Conservation (phyloP, 768 basidiomycete species). For the Tylopilus subfusipes region DNA sequence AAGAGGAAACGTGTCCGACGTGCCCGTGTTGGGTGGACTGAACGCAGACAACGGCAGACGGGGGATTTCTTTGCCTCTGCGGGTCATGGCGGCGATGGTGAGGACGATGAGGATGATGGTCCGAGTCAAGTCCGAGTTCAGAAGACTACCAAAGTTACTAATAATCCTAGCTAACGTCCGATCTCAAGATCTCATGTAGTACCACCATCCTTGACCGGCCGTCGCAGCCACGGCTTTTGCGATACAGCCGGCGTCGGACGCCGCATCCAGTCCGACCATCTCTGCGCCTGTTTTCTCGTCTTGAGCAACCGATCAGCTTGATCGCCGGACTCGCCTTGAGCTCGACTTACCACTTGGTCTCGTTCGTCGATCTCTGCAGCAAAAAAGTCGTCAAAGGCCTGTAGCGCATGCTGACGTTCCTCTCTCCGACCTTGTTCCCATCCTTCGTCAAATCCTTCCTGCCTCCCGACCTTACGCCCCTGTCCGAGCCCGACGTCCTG, state of each 20-base stretch:
- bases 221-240: conserved; percentile 22
- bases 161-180: background rate
- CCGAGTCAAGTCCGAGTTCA: no score
- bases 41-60: conserved; percentile 75
- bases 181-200: background rate
- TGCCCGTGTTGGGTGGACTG: conserved; percentile 63
- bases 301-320: conserved; percentile 15
- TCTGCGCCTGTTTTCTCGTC: conserved; percentile 22
- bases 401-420: conserved; percentile 51
- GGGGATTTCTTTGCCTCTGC: conserved; percentile 66
- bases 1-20: conserved; percentile 62
- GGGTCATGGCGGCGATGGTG: conserved; percentile 27
- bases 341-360: conserved; percentile 24
- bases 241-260: conserved; percentile 1
- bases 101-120: conserved; percentile 21
- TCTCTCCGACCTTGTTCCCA: conserved; percentile 40
- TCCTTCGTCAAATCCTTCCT: conserved; percentile 35
- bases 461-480: conserved; percentile 30
- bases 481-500: conserved; percentile 33
- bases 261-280: conserved; percentile 31
- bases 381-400: conserved; percentile 58
- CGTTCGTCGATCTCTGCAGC: conserved; percentile 39
- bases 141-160: background rate
- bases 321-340: background rate
- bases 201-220: conserved; percentile 9